Base-by-base conservation (phyloP, 768 basidiomycete species). In the Leccinum longicurvipes region DNA sequence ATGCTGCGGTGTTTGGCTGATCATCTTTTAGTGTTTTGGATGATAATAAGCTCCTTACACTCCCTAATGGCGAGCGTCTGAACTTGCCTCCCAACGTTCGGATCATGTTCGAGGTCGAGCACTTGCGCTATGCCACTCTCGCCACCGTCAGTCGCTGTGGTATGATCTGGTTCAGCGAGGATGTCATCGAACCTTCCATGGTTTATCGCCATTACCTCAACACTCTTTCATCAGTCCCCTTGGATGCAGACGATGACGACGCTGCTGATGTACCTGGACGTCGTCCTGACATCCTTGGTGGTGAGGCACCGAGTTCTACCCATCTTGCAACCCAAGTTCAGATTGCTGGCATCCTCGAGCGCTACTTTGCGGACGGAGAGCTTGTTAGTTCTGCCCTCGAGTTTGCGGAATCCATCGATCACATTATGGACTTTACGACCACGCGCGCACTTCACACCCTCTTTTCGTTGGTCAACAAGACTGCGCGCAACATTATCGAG, bases 81-180 rank as follows among this genome's bases (percentile, higher is more conserved):
- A 98, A 94, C 68, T 80, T 99, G 24, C 97, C 97, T 1, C 83
- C 93, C 3, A 98, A 98, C 67, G 94, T 99, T 23, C 88, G 97
- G 52, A 95, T 99, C 72, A 96, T 99, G 93, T 98, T 99, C 69
- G 97, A 99, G 71, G 97, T 98, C 54, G 97, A 98, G 70, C 93
- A 97, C 71, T 82, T 99, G 62, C 89, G 87, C 65, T 99, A 96
- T 70, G 97, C 97, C 0, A 99, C 97, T 4, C 85, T 90, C 52
- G 97, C 97, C 15, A 99, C 97, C 25, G 97, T 99, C 79, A 97
- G 93, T 83, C 95, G 97, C 54, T 99, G 97, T 67, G 97, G 97
- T 70, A 99, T 99, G 97, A 96, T 99, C 64, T 99, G 97, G 97
- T 99, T 99, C 77, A 98, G 94, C 69, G 94, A 98, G 56, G 94